phyloP scores from a whole-genome alignment of 495 filamentous ascomycete species.

The Aspergillus cavernicola region DNA sequence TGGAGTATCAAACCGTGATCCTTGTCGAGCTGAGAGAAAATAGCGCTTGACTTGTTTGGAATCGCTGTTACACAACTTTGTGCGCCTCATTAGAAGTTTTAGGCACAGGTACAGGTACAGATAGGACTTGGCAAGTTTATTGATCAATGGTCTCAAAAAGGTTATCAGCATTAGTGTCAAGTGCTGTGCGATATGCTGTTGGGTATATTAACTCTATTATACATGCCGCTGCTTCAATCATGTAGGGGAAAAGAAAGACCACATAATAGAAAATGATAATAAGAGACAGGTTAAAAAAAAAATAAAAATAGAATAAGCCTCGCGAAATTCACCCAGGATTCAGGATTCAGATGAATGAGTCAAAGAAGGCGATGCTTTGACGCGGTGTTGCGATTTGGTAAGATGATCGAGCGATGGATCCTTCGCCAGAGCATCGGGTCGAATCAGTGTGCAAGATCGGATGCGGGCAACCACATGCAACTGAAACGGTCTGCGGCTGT shows the following conservation, averaged over 20 bases:
- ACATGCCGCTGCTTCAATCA: constrained; percentile 38
- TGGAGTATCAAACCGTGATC: constrained; percentile 3
- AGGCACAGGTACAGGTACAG: background rate
- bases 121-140: background rate
- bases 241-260: constrained; percentile 11
- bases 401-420: constrained; percentile 1
- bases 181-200: constrained; percentile 29
- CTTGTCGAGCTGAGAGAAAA: constrained; percentile 4
- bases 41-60: background rate
- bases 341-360: background rate
- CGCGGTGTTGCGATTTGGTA: constrained; percentile 3
- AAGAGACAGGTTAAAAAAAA: constrained; percentile 17
- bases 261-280: constrained; percentile 5
- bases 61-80: background rate
- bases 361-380: constrained; percentile 14
- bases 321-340: constrained; percentile 4
- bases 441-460: constrained; percentile 9
- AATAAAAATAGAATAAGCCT: constrained; percentile 6
- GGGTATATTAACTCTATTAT: constrained; percentile 50
- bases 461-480: constrained; percentile 13
- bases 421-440: constrained; percentile 3
- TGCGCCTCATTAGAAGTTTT: background rate
- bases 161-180: constrained; percentile 9
- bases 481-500: constrained; percentile 10
- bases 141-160: background rate